Conservation (phyloP, 192 early-diverging fungal species). For the Coemansia sp. region DNA sequence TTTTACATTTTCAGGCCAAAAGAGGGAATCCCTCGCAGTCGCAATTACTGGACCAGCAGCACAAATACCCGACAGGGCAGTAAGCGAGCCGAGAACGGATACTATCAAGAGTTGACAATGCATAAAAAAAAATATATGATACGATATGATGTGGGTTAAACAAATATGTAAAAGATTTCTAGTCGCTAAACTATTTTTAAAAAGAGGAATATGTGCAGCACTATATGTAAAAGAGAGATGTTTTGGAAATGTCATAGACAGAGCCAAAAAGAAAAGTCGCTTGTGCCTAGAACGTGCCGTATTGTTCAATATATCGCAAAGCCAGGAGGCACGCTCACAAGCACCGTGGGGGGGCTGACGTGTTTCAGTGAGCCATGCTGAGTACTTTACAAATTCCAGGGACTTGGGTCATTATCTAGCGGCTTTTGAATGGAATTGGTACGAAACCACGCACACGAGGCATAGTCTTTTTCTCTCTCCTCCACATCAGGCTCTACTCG, state of each 20-base stretch:
- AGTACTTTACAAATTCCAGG: background rate
- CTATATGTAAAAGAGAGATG: background rate
- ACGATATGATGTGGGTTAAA: background rate
- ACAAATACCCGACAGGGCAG: background rate
- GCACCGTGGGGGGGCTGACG: background rate
- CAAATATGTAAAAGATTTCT: background rate
- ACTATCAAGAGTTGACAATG: slow-evolving; percentile 4
- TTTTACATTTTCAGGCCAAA: background rate
- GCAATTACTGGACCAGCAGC: background rate
- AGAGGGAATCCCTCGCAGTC: background rate
- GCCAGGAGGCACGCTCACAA: background rate
- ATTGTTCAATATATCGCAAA: background rate
- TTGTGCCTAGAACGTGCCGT: background rate
- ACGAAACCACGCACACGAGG: slow-evolving; percentile 1
- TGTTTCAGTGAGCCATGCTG: background rate
- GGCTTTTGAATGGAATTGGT: background rate
- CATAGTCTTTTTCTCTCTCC: background rate
- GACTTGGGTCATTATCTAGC: background rate
- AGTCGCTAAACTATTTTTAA: background rate
- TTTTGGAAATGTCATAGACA: too few relatives aligned
- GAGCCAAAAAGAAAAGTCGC: slow-evolving; percentile 3
- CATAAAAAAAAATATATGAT: background rate
- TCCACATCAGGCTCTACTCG: too few relatives aligned
- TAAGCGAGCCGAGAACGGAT: slow-evolving; percentile 1
- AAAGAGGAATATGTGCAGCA: background rate